Conservation (phyloP, 768 basidiomycete species). For the Piloderma croceum region DNA sequence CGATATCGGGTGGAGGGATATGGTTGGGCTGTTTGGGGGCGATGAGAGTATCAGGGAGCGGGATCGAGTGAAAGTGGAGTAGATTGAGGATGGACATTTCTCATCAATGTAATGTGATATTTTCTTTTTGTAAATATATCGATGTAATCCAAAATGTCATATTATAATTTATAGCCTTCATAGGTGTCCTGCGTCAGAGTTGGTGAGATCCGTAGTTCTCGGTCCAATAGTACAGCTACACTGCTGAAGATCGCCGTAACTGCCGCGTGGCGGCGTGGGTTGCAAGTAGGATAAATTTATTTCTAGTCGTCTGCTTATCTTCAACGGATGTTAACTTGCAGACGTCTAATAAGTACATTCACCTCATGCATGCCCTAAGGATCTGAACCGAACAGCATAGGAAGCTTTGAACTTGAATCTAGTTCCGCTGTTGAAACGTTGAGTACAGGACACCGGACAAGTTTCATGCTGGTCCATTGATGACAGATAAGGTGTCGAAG, state of each 20-base stretch:
- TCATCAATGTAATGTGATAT: too few relatives aligned
- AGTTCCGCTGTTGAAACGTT: constrained; percentile 85
- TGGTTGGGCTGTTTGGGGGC: constrained; percentile 89
- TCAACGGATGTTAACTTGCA: too few relatives aligned
- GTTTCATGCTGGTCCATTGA: constrained; percentile 71
- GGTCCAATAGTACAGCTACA: too few relatives aligned
- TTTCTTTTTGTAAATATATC: too few relatives aligned
- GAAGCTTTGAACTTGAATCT: constrained; percentile 71
- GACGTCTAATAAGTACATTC: background rate
- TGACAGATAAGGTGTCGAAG: constrained; percentile 77
- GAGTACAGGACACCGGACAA: constrained; percentile 90
- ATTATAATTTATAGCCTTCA: too few relatives aligned
- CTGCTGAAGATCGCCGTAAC: too few relatives aligned
- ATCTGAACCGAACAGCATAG: constrained; percentile 34
- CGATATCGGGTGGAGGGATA: constrained; percentile 91
- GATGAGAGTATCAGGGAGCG: constrained; percentile 95
- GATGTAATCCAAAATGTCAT: too few relatives aligned
- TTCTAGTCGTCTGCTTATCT: constrained; percentile 92
- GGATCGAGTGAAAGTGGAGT: too few relatives aligned
- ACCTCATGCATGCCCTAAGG: constrained; percentile 1
- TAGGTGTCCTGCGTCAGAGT: too few relatives aligned
- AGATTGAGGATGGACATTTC: too few relatives aligned
- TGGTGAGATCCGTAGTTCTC: too few relatives aligned
- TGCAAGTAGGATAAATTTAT: constrained; percentile 90
- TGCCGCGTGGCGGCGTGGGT: constrained; percentile 72